A percentile compares a stretch with the other conserved stretches of the same genome.
These are phyloP conservation scores for Prinsepia uniflora DNA, from an alignment of 306 rosid genomes.

Conservation along the genomic window DNA sequence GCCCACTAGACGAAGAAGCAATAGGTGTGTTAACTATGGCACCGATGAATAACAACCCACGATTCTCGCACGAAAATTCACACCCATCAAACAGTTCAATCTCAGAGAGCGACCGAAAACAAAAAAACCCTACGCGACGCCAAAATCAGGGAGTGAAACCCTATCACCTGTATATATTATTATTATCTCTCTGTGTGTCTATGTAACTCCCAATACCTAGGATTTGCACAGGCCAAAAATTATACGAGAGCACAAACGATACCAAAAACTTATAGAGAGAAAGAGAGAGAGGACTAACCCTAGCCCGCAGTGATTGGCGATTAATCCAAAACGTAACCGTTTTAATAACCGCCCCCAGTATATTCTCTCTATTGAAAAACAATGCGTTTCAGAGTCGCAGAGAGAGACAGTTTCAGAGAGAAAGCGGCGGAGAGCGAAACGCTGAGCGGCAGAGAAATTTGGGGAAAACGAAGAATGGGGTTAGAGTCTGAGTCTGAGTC, in stretches of 20 bases:
- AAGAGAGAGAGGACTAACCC: slow-evolving; percentile 48
- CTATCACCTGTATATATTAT: slow-evolving; percentile 22
- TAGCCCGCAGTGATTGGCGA: slow-evolving; percentile 48
- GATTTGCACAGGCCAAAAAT: slow-evolving; percentile 35
- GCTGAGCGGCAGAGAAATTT: slow-evolving; percentile 6
- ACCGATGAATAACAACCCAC: slow-evolving; percentile 23
- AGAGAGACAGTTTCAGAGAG: slow-evolving; percentile 1
- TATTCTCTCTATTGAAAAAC: slow-evolving; percentile 25
- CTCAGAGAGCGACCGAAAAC: not conserved
- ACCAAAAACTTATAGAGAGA: not conserved
- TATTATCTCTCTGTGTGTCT: slow-evolving; percentile 5
- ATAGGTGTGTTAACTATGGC: slow-evolving; percentile 11
- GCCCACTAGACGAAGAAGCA: slow-evolving; percentile 17
- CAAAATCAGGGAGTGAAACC: slow-evolving; percentile 51
- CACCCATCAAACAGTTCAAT: slow-evolving; percentile 40
- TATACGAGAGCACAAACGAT: slow-evolving; percentile 3
- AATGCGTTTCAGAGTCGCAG: slow-evolving; percentile 44
- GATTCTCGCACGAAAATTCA: slow-evolving; percentile 23
- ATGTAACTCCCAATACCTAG: slow-evolving; percentile 35
- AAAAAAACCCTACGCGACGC: slow-evolving; percentile 42
- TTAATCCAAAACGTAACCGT: slow-evolving; percentile 50
- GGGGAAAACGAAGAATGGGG: slow-evolving; percentile 29
- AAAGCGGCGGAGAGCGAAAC: not conserved
- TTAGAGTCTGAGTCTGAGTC: slow-evolving; percentile 10
- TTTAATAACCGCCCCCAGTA: slow-evolving; percentile 42